Evolutionary conservation across 306 rosid genomes (phyloP).

Genomic region (Crataegus laevigata): DNA sequence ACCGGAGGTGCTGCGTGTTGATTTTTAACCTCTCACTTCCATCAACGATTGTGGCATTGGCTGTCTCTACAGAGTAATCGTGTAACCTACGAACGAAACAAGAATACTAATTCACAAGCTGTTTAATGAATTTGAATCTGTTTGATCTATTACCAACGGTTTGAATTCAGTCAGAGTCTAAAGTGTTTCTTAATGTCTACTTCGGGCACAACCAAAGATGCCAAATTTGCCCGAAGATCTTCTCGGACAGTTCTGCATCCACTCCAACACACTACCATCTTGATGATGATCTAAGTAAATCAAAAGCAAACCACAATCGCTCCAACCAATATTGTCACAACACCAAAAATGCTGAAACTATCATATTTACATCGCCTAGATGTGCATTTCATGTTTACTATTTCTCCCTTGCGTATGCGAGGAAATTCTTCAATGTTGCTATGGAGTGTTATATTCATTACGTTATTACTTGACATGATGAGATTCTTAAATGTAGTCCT

Average conservation of each 20-base stretch:
- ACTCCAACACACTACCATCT: background rate
- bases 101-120: background rate
- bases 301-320: background rate
- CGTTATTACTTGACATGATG: too few relatives aligned
- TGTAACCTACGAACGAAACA: conserved; percentile 35
- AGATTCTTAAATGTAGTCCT: too few relatives aligned
- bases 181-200: background rate
- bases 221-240: background rate
- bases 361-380: background rate
- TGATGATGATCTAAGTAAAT: background rate
- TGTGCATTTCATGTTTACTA: too few relatives aligned
- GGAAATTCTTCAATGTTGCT: background rate
- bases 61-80: conserved; percentile 56
- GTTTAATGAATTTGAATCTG: background rate
- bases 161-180: background rate
- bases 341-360: background rate
- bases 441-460: background rate
- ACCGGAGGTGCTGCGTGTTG: conserved; percentile 48
- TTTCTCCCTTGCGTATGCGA: background rate
- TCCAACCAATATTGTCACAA: background rate
- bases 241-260: background rate
- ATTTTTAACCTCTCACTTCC: conserved; percentile 46
- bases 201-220: background rate
- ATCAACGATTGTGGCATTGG: conserved; percentile 47
- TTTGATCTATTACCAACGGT: too few relatives aligned